A percentile compares a stretch with the other conserved stretches of the same genome.
Conservation (phyloP, 768 basidiomycete species). For the Russula earlei region DNA sequence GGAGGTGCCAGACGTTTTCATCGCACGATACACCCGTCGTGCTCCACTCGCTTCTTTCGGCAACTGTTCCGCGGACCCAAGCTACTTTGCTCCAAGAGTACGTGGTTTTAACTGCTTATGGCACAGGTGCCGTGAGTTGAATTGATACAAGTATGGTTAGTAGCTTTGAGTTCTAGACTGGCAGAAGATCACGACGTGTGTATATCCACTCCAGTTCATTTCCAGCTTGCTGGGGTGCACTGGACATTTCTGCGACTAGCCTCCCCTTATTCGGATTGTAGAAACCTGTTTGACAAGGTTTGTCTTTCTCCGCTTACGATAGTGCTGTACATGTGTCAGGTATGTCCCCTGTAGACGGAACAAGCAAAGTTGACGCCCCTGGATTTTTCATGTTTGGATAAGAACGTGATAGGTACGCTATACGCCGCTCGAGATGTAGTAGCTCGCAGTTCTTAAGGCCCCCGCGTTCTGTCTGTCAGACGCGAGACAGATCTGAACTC, state of each 20-base stretch:
- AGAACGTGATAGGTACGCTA: too few relatives aligned
- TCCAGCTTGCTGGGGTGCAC: neutral
- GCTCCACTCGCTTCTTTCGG: neutral
- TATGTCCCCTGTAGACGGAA: too few relatives aligned
- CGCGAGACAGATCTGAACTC: neutral
- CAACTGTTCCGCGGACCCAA: neutral
- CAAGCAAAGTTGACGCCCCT: too few relatives aligned
- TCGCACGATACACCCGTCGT: neutral
- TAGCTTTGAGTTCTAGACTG: neutral
- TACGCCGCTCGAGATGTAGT: neutral
- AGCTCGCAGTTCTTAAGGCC: neutral
- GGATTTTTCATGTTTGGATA: too few relatives aligned
- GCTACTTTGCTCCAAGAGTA: neutral
- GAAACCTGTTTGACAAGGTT: neutral
- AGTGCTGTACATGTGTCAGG: too few relatives aligned
- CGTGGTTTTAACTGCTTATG: neutral
- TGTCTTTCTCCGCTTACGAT: neutral
- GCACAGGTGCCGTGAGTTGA: neutral
- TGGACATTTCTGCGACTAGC: neutral
- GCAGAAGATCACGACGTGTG: neutral
- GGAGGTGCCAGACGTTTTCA: neutral
- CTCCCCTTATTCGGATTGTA: neutral
- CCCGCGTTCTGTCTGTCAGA: neutral
- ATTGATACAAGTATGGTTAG: slow-evolving; percentile 10
- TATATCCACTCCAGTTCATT: neutral